Evolutionary conservation across 768 basidiomycete genomes (phyloP), one percentile per base, ranked within the genome.

Genomic region (Termitomyces sp.): DNA sequence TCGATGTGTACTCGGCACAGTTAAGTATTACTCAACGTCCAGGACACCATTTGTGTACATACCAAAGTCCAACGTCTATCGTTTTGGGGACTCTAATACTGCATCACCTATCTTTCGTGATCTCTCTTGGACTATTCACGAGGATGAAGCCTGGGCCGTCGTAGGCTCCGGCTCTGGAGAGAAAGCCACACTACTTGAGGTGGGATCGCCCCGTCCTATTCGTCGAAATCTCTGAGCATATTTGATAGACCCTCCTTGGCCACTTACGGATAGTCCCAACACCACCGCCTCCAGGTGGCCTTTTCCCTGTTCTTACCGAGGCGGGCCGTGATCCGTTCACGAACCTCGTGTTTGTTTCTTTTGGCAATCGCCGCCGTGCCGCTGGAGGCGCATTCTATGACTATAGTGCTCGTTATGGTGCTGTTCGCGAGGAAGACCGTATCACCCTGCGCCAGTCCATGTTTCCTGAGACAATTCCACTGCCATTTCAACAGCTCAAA

Each of bases 341-440:
- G 8, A 70, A 70, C 32, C 66, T 90, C 34, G 73, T 77, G 16
- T 67, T 84, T 34, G 87, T 91, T 9, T 84, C 86, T 0, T 91
- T 90, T 59, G 78, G 84, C 0, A 84, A 88, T 58, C 78, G 84
- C 17, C 74, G 79, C 1, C 74, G 78, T 19, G 74, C 75, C 1
- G 72, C 77, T 0, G 82, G 82, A 0, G 85, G 87, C 8, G 89
- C 81, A 11, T 98, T 98, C 72, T 89, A 89, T 58, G 95, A 98
- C 71, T 97, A 89, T 65, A 89, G 93, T 0, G 93, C 94, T 3
- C 84, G 94, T 3, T 98, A 98, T 67, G 93, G 91, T 21, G 88
- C 91, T 0, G 81, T 94, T 39, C 76, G 89, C 17, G 94, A 96
- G 17, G 91, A 88, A 65, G 95, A 96, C 65, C 79, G 81, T 28